Evolutionary conservation across 2,329 filamentous ascomycete species (phyloP).

Genomic region (Fusarium paranaense): DNA sequence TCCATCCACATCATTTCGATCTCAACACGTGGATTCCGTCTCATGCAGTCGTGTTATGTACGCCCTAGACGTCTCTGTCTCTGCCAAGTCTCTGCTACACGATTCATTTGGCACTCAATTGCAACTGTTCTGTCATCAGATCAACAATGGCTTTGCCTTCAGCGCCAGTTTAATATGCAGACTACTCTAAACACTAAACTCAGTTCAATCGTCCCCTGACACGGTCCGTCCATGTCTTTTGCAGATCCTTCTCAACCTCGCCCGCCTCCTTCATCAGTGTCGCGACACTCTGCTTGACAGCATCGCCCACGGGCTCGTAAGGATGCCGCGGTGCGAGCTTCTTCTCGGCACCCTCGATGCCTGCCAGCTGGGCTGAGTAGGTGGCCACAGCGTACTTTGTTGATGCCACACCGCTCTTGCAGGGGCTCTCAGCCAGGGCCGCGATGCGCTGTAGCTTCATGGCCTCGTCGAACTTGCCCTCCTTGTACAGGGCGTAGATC

Average conservation of each 20-base stretch:
- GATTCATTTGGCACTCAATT: background rate
- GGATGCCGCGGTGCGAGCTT: constrained; percentile 70
- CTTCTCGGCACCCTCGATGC: constrained; percentile 68
- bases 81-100: background rate
- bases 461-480: constrained; percentile 69
- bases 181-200: background rate
- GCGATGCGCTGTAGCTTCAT: constrained; percentile 70
- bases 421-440: constrained; percentile 73
- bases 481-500: constrained; percentile 71
- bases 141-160: background rate
- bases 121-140: background rate
- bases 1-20: background rate
- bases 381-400: constrained; percentile 76
- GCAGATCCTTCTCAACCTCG: constrained; percentile 52
- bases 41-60: background rate
- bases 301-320: constrained; percentile 63
- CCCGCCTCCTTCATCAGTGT: constrained; percentile 55
- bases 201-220: constrained; percentile 29
- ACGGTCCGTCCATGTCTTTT: constrained; percentile 29
- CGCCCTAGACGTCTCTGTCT: background rate
- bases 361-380: constrained; percentile 68
- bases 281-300: constrained; percentile 52
- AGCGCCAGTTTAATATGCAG: background rate
- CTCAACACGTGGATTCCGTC: background rate
- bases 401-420: constrained; percentile 74